Conservation (phyloP, 2,329 filamentous ascomycete genomes). For the Aspergillus transmontanensis region DNA sequence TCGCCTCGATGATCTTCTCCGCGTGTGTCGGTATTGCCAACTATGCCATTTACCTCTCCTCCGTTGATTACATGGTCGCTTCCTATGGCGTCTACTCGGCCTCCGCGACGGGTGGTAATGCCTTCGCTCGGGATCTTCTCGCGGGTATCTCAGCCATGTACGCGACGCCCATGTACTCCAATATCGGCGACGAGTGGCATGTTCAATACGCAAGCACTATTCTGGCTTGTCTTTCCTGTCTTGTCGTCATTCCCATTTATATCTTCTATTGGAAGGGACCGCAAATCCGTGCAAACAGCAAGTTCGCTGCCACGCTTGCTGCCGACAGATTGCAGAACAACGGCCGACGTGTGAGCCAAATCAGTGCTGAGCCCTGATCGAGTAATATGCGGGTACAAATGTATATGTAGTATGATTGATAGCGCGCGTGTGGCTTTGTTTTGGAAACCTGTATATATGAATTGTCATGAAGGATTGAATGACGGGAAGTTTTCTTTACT, state of each 20-base stretch:
- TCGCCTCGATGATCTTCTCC: slow-evolving; percentile 66
- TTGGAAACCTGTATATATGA: not conserved
- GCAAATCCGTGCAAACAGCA: slow-evolving; percentile 56
- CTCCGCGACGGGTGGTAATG: slow-evolving; percentile 74
- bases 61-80: slow-evolving; percentile 75
- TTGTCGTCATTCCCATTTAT: slow-evolving; percentile 64
- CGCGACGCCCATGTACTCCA: slow-evolving; percentile 65
- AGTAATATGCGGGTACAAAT: not conserved
- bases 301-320: slow-evolving; percentile 62
- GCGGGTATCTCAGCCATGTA: slow-evolving; percentile 71
- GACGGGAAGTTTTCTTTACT: not conserved
- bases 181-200: slow-evolving; percentile 56
- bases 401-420: not conserved
- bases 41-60: slow-evolving; percentile 72
- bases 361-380: slow-evolving; percentile 13
- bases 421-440: not conserved
- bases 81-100: slow-evolving; percentile 73
- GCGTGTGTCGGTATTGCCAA: slow-evolving; percentile 71
- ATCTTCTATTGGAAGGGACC: slow-evolving; percentile 66
- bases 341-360: slow-evolving; percentile 31
- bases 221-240: slow-evolving; percentile 59
- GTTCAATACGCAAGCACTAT: slow-evolving; percentile 61
- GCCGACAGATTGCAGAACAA: slow-evolving; percentile 23
- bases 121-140: slow-evolving; percentile 71
- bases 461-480: not conserved